Evolutionary conservation across 2,329 filamentous ascomycete genomes (phyloP), one percentile per base, ranked within the genome.

Genomic region (Cadophora gregata): DNA sequence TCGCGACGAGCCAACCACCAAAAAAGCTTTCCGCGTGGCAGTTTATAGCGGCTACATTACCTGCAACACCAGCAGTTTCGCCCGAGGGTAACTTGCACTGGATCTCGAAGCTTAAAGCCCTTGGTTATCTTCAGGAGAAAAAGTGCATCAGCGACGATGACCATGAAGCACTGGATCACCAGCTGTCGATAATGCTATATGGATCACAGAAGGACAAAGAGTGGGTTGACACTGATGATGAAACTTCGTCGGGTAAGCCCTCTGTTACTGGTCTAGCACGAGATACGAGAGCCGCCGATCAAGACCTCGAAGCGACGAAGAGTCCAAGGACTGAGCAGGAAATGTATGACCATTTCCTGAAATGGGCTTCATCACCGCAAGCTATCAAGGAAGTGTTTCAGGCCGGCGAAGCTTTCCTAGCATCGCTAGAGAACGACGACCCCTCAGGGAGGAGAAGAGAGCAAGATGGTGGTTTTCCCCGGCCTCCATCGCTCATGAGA

Each of bases 311-410:
- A 36, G n/a, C 31, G 24, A 21, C 27, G 0, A 58, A 62, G 25
- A 65, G 67, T 19, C 25, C 67, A 5, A 62, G 71, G 38, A 75
- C 73, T 7, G 75, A 77, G 24, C 72, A 72, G 61, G 75, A 77
- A 14, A 74, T 74, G 71, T 77, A 76, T 64, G 71, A 76, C 8
- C 62, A 59, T 2, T 76, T 76, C 50, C 58, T 74, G 16, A 50
- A 63, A 1, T 67, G 53, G 29, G 61, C 65, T 12, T 62, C 68
- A 24, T 38, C 36, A 14, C 38, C 62, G 12, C 19, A 59, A 21
- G 31, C 51, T n/a, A 36, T 51, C 19, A 50, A 63, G 31, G 60
- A 65, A 16, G 38, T 33, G 1, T 27, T 59, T 3, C 31, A 48
- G 25, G 27, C 59, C n/a, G 63, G 61, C 42, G 62, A 67, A 29